A percentile compares a stretch with the other conserved stretches of the same genome.
These are phyloP conservation scores for Daldinia bambusicola DNA, from an alignment of 495 filamentous ascomycete genomes.

Conservation along the genomic window DNA sequence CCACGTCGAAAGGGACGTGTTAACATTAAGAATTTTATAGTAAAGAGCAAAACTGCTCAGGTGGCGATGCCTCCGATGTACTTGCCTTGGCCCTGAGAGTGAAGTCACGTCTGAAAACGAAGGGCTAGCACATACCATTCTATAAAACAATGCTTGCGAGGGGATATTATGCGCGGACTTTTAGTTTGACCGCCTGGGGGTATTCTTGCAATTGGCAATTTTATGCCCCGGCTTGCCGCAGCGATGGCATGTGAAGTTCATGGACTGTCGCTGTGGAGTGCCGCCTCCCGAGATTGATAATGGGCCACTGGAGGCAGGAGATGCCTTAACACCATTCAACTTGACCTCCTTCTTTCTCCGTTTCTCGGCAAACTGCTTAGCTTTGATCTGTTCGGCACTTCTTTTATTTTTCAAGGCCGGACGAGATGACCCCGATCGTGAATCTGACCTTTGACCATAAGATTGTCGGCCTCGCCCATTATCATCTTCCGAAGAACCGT, in stretches of 20 bases:
- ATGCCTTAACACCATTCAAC: slow-evolving; percentile 62
- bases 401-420: slow-evolving; percentile 34
- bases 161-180: slow-evolving; percentile 10
- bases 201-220: slow-evolving; percentile 38
- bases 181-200: slow-evolving; percentile 39
- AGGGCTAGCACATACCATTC: slow-evolving; percentile 31
- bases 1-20: slow-evolving; percentile 7
- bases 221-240: slow-evolving; percentile 49
- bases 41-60: slow-evolving; percentile 10
- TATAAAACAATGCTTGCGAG: slow-evolving; percentile 4
- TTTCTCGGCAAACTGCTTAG: slow-evolving; percentile 59
- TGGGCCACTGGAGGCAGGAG: slow-evolving; percentile 56
- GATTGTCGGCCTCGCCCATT: slow-evolving; percentile 25
- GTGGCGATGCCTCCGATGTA: slow-evolving; percentile 14
- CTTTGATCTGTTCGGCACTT: slow-evolving; percentile 54
- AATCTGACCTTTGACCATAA: slow-evolving; percentile 28
- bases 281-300: slow-evolving; percentile 47
- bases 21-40: not conserved
- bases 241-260: slow-evolving; percentile 41
- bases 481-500: slow-evolving; percentile 32
- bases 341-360: slow-evolving; percentile 68
- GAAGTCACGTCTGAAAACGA: slow-evolving; percentile 11
- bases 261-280: slow-evolving; percentile 30
- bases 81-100: slow-evolving; percentile 14
- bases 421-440: slow-evolving; percentile 26